Evolutionary conservation across 371 early-diverging fungal species (phyloP), one percentile per base, ranked within the genome.

Genomic region (Amoeboaphelidium occidentale): DNA sequence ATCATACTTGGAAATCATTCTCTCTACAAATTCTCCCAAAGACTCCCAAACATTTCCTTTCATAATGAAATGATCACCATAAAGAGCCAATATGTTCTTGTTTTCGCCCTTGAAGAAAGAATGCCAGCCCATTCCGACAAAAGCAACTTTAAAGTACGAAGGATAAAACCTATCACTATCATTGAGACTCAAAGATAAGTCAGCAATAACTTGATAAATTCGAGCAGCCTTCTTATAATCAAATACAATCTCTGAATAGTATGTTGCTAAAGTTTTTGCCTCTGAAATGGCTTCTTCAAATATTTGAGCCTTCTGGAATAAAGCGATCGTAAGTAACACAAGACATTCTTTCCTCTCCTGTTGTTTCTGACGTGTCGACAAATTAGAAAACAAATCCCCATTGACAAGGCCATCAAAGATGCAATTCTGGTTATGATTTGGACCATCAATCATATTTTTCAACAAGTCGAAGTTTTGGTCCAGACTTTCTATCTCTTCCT

Each of bases 141-240:
- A 81, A 0, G 69, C 76, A 14, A 84, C 84, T 2, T 80, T 68
- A 58, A 73, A 84, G 60, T 79, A 84, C 1, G 72, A 68, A 51
- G 64, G 75, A 48, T 69, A 78, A 6, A 78, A 65, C 25, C 75
- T 74, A 51, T 74, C 69, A 32, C 61, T 67, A n/a, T 25, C 1
- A 17, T 66, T 58, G 50, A 83, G 74, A 41, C 63, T 63, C 10
- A 73, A 66, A 23, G 63, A 62, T 42, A 76, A 54, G n/a, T 58
- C 57, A 0, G 78, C 76, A 56, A 73, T 69, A 4, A 66, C 63
- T 14, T 64, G 59, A 2, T 76, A 58, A 6, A 73, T 68, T 4
- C 68, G 64, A 20, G 73, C 61, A 25, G 74, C 51, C 28, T 73
- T 70, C 22, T 24, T 43, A 56, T 74, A 84, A 52, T 79, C 72